These are phyloP conservation scores for Phylloporus arenicola DNA, from an alignment of 768 basidiomycete species.

Conservation along the genomic window DNA sequence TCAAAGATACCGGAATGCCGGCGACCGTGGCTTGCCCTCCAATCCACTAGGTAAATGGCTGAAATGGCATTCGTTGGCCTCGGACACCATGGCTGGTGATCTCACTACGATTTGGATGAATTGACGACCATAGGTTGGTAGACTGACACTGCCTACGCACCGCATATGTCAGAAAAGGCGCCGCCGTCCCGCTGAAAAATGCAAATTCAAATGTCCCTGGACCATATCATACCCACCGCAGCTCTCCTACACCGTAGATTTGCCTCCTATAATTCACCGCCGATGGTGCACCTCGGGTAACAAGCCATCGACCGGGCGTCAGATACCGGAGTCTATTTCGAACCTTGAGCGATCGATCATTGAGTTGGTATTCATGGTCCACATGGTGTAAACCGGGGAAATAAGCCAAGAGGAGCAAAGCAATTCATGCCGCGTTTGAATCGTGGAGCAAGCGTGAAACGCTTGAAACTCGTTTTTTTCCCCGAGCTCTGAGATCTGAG, in stretches of 20 bases:
- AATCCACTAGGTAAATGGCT: neutral
- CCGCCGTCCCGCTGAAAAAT: neutral
- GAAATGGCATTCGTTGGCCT: neutral
- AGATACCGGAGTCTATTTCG: neutral
- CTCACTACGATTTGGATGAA: neutral
- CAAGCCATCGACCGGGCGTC: slow-evolving; percentile 8
- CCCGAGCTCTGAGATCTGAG: neutral
- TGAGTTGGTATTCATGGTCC: neutral
- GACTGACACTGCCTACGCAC: neutral
- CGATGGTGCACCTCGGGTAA: slow-evolving; percentile 1
- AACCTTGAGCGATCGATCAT: neutral
- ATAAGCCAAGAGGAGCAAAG: neutral
- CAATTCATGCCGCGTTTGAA: neutral
- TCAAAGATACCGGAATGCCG: neutral
- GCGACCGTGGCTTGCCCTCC: neutral
- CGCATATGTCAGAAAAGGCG: slow-evolving; percentile 3
- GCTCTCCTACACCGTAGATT: neutral
- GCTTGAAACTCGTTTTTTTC: neutral
- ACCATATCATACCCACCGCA: neutral
- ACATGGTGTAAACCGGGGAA: too few species aligned
- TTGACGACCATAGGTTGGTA: slow-evolving; percentile 2
- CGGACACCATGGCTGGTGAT: neutral
- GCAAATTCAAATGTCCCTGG: neutral
- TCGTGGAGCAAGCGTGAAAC: neutral
- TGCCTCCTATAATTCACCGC: neutral